Base-by-base conservation (phyloP, 495 filamentous ascomycete genomes). In the Podospora pseudocomata region DNA sequence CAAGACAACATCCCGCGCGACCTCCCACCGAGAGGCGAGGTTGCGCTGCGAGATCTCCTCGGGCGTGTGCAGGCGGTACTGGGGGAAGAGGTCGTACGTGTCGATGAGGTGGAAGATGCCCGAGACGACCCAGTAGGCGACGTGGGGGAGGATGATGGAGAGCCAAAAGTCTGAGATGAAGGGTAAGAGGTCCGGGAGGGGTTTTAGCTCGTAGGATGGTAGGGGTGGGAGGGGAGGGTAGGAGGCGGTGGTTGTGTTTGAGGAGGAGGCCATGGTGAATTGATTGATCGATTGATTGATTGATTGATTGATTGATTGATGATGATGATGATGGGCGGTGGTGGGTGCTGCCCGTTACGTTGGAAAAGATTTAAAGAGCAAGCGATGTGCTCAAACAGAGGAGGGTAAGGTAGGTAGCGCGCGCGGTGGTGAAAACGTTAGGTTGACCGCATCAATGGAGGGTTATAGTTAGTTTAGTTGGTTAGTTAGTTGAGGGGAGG, bases 51-150 rank as follows among this genome's bases (percentile, higher is more conserved):
- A 76, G 65, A 97, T 85, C 74, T 97, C 94, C 63, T 91, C 92
- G 30, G 94, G 93, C 0, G 94, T 97, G 83, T 97, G 94, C 57
- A 97, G 82, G 63, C 94, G 89, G 80, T 97, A 96, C 71, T 93
- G 85, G 39, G 92, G 87, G 75, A 95, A 94, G 55, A 92, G 84
- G 76, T 95, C 90, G 76, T 89, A 87, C 60, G 87, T 80, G 80
- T 97, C 94, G 73, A 97, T 85, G 69, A 87, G 75, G 80, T 97
- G 92, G 81, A 95, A 99, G 74, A 95, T 78, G 76, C 91, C 80
- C n/a, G 93, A 97, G 55, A 96, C 72, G 32, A 79, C 80, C 94
- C 95, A 97, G 83, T 98, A 98, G 55, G 91, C 92, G 72, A 91
- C 75, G 63, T 96, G 85, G n/a, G 93, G 92, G 6, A 91, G 80